Evolutionary conservation across 495 filamentous ascomycete species (phyloP).

Genomic region (Pyronema domesticum): DNA sequence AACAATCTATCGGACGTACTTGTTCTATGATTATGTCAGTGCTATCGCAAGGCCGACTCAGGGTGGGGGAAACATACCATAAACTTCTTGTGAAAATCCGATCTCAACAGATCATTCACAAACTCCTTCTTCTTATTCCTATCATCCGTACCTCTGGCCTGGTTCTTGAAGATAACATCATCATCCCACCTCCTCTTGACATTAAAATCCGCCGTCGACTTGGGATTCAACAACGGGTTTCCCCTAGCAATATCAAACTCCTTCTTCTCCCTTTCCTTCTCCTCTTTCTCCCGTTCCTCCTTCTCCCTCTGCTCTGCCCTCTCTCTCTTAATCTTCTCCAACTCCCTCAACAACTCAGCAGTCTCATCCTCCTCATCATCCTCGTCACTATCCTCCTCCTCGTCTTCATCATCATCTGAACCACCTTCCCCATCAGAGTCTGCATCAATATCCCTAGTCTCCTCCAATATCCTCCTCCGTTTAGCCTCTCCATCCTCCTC

Average conservation of each 20-base stretch:
- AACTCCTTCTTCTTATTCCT: constrained; percentile 83
- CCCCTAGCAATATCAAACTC: constrained; percentile 81
- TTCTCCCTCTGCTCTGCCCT: constrained; percentile 66
- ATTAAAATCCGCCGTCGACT: constrained; percentile 40
- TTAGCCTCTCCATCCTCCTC: constrained; percentile 70
- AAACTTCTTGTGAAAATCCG: constrained; percentile 94
- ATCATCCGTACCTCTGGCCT: constrained; percentile 85
- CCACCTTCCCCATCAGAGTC: constrained; percentile 50
- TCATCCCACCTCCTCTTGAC: constrained; percentile 87
- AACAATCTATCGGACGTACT: constrained; percentile 45
- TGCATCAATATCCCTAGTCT: constrained; percentile 76
- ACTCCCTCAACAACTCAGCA: constrained; percentile 72
- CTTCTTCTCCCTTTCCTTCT: constrained; percentile 59
- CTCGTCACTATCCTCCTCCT: constrained; percentile 42
- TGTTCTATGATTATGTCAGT: constrained; percentile 34
- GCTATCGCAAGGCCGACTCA: constrained; percentile 8
- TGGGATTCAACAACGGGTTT: constrained; percentile 74
- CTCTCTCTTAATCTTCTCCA: constrained; percentile 89
- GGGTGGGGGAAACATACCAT: constrained; percentile 46
- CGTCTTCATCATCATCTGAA: constrained; percentile 39
- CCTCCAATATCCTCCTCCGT: constrained; percentile 69
- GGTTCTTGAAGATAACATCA: constrained; percentile 99
- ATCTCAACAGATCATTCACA: constrained; percentile 88
- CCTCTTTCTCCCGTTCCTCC: constrained; percentile 65
- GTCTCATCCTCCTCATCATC: constrained; percentile 80